Base-by-base conservation (phyloP, 2,329 filamentous ascomycete species). In the Rhinocladiella similis region DNA sequence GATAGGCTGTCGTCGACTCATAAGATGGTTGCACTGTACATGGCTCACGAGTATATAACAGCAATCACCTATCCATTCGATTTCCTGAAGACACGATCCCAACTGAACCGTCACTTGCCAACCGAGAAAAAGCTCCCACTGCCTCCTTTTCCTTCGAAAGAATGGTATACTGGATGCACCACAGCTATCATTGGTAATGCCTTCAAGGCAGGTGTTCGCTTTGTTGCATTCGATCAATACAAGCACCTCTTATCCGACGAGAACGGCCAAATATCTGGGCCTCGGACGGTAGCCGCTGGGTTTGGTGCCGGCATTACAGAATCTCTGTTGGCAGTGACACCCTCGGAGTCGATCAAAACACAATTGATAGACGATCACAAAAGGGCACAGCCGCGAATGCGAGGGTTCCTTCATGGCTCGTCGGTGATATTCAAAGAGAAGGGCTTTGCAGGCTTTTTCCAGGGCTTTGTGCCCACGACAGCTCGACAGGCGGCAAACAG, bases 91-190 rank as follows among this genome's bases (percentile, higher is more conserved):
- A 97, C 94, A 52, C 83, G 94, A 66, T 90, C 90, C 54, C 94
- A 97, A 75, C 86, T 99, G 69, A 99, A 99, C 74, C 85, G 88
- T 65, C 85, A 87, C 66, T 80, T 97, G 68, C 80, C 89, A 47
- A 86, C 88, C 53, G 88, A 87, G 46, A 80, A 95, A 79, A 97
- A 96, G 78, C 83, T 97, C 27, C 91, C 93, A 51, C 97, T 91
- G 89, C 94, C 94, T 42, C 90, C 90, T 10, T 97, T 97, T 69
- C 94, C 94, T 6, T 65, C 63, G 47, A 80, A 77, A 66, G 91
- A 96, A 73, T 99, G 94, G 94, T 99, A 99, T 73, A 93, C 94
- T 12, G 94, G 94, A 36, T 99, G 94, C 77, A 97, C 94, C 46
- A 97, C 94, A 25, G 77, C 97, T 70, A 96, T 99, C 57, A 91